Evolutionary conservation across 345 rosid genomes (phyloP).

Genomic region (Nasturtium officinale): DNA sequence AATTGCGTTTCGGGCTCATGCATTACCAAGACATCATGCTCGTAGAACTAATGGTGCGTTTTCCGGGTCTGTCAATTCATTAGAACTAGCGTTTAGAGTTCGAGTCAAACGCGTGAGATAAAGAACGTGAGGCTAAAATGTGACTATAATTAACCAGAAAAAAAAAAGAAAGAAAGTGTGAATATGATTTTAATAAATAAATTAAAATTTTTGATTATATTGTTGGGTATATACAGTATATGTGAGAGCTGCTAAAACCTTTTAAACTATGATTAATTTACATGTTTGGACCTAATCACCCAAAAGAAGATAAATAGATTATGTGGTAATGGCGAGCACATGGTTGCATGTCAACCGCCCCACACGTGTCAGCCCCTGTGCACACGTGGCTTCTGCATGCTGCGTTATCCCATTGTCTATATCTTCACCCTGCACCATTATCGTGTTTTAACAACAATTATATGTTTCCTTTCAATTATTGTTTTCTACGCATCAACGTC

Average conservation of each 20-base stretch:
- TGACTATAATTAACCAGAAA: no score
- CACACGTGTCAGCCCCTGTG: constrained; percentile 50
- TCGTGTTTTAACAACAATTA: constrained; percentile 30
- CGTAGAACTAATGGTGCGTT: neutral
- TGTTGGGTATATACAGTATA: neutral
- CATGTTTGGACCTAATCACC: neutral
- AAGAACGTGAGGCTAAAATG: neutral
- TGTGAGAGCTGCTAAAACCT: neutral
- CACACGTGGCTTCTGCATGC: constrained; percentile 50
- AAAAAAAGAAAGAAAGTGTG: neutral
- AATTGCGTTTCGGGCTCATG: neutral
- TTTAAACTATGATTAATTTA: neutral
- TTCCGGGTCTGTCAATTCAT: neutral
- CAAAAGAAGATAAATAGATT: neutral
- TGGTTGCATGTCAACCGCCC: constrained; percentile 49
- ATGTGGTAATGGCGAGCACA: constrained; percentile 43
- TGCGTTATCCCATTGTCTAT: constrained; percentile 42
- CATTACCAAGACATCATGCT: neutral
- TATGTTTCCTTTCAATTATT: constrained; percentile 29
- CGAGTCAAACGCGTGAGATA: neutral
- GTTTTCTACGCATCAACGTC: constrained; percentile 19
- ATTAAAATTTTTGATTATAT: no score
- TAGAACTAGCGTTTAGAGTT: neutral
- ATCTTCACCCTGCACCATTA: constrained; percentile 34
- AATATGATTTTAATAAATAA: neutral